These are phyloP conservation scores for Citrus inodora DNA, from an alignment of 345 rosid species.

Conservation along the genomic window DNA sequence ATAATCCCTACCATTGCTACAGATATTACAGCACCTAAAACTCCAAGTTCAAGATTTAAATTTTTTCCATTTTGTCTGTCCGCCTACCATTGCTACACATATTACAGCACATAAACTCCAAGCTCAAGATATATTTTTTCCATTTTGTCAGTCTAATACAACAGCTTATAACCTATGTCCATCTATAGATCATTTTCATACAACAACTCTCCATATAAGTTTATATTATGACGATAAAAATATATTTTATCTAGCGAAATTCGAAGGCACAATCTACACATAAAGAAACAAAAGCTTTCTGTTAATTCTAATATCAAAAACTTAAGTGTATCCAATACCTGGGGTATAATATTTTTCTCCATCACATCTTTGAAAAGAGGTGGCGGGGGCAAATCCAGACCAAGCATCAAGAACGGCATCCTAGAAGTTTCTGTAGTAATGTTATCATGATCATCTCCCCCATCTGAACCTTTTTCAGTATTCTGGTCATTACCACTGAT, in stretches of 20 bases:
- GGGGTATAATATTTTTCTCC: conserved; percentile 99
- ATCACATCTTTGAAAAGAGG: conserved; percentile 96
- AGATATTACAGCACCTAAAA: not conserved
- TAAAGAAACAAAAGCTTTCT: not conserved
- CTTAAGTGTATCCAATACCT: conserved; percentile 42
- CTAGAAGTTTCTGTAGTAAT: conserved; percentile 54
- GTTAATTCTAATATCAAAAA: not conserved
- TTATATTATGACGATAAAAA: not conserved
- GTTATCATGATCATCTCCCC: conserved; percentile 24
- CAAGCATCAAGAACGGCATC: conserved; percentile 97
- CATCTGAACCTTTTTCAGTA: conserved; percentile 20
- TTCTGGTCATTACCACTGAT: conserved; percentile 33
- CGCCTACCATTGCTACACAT: not conserved
- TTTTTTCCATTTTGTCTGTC: not conserved
- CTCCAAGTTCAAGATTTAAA: not conserved
- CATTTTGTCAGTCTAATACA: not conserved
- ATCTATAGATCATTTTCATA: not conserved
- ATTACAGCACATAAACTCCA: not conserved
- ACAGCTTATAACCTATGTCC: not conserved
- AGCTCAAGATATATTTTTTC: not conserved
- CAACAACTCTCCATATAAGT: not conserved
- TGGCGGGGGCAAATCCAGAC: conserved; percentile 95
- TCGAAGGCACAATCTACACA: not conserved
- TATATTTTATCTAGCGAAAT: not conserved
- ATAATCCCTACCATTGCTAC: not conserved